Evolutionary conservation across 2,329 filamentous ascomycete genomes (phyloP), one percentile per base, ranked within the genome.

Genomic region (Phaeoacremonium minimum): DNA sequence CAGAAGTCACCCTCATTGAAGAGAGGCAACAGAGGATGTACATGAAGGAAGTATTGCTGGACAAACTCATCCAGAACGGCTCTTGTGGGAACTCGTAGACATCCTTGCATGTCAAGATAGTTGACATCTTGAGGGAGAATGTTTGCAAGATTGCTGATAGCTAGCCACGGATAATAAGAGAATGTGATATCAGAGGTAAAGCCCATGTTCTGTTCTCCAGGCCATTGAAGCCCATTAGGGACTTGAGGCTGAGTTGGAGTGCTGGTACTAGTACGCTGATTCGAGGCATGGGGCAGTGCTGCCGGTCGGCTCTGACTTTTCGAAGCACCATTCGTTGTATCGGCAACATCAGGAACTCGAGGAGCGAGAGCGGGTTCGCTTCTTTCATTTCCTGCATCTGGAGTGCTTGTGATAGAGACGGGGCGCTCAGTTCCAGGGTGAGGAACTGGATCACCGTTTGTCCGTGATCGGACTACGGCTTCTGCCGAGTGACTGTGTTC

Each of bases 1-100:
- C 69, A 73, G 37, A 71, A 69, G 28, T 68, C 58, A 1, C 64
- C 65, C 46, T 75, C 64, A 33, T 68, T 60, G 18, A 69, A 43
- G 15, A 70, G 48, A 1, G 66, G 66, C 18, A 69, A 49, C 18
- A 67, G 44, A 2, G 66, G 64, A 37, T 70, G 67, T n/a, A 69
- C 63, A 36, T 69, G 64, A 11, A 69, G 48, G 37, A 69, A 70
- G 43, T 68, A 70, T 33, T 69, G 63, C 44, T 65, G 60, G 5
- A 74, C 56, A 39, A 75, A 71, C 33, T 70, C 66, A 35, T 71
- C 63, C 0, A 72, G 50, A 2, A 67, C 52, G 1, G 52, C 40
- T 15, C 57, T 53, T 1, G 57, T 62, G 0, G 69, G 70, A 6
- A 74, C 51, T 14, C 60, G 58, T 3, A 73, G 53, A 43, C 67